Percentiles rank a stretch among this genome's conserved stretches.
Conservation (phyloP, 768 basidiomycete species). For the Russula dissimulans region DNA sequence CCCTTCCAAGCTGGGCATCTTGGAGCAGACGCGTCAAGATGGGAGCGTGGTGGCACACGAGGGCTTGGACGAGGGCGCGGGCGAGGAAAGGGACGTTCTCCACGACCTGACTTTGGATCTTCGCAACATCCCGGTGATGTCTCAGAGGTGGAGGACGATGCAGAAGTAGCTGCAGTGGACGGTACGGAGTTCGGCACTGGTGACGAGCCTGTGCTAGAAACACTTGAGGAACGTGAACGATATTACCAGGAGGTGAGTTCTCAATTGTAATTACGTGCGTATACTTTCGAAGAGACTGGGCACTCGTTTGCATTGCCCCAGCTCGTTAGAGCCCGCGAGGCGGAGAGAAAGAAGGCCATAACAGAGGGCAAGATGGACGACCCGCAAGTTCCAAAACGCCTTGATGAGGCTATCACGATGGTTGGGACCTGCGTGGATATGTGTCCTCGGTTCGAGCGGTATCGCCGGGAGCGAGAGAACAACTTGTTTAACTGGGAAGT, state of each 20-base stretch:
- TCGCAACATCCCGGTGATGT: too few relatives aligned
- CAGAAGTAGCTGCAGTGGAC: too few relatives aligned
- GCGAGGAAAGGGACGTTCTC: constrained; percentile 12
- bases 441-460: constrained; percentile 92
- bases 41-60: constrained; percentile 48
- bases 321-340: constrained; percentile 68
- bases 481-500: constrained; percentile 82
- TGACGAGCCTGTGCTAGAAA: too few relatives aligned
- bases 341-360: constrained; percentile 65
- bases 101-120: too few relatives aligned
- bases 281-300: not conserved
- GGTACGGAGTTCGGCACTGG: too few relatives aligned
- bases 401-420: constrained; percentile 89
- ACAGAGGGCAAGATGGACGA: constrained; percentile 83
- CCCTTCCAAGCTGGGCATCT: constrained; percentile 3
- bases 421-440: constrained; percentile 88
- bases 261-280: not conserved
- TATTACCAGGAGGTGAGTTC: constrained; percentile 62
- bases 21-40: constrained; percentile 40
- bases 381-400: constrained; percentile 63
- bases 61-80: constrained; percentile 37
- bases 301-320: not conserved
- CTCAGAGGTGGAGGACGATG: too few relatives aligned
- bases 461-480: constrained; percentile 82
- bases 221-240: constrained; percentile 50